A percentile compares a stretch with the other conserved stretches of the same genome.
Evolutionary conservation across 345 rosid genomes (phyloP).

Genomic region (Mangifera indica): DNA sequence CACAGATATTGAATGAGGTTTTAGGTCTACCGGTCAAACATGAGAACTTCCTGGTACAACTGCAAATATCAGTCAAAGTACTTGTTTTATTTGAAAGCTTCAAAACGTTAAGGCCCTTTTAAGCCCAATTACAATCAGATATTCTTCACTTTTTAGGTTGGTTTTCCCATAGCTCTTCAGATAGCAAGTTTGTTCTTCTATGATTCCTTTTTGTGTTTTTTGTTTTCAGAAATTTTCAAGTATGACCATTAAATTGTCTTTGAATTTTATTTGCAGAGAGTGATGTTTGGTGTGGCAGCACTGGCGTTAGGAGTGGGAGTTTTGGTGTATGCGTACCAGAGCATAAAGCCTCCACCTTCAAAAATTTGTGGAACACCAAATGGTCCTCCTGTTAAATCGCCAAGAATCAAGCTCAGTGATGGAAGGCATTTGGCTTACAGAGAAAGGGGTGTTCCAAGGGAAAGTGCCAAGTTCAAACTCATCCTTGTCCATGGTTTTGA

Average conservation of each 20-base stretch:
- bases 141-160: background rate
- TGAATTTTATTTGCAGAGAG: background rate
- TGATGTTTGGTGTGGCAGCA: conserved; percentile 12
- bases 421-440: conserved; percentile 41
- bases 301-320: conserved; percentile 13
- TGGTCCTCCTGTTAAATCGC: conserved; percentile 37
- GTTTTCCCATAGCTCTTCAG: background rate
- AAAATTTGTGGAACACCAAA: conserved; percentile 29
- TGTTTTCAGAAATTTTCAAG: background rate
- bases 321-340: conserved; percentile 20
- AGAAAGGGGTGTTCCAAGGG: conserved; percentile 44
- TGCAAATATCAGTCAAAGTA: too few relatives aligned
- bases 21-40: background rate
- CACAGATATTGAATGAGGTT: too few relatives aligned
- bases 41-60: background rate
- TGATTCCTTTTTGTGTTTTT: background rate
- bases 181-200: background rate
- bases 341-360: conserved; percentile 32
- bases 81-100: too few relatives aligned
- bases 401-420: conserved; percentile 34
- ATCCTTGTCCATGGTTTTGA: conserved; percentile 46
- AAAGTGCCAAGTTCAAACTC: conserved; percentile 32
- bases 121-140: background rate
- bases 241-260: too few relatives aligned
- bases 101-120: too few relatives aligned